Conservation (phyloP, 208 protist species). For the Blechomonas ayalai region DNA sequence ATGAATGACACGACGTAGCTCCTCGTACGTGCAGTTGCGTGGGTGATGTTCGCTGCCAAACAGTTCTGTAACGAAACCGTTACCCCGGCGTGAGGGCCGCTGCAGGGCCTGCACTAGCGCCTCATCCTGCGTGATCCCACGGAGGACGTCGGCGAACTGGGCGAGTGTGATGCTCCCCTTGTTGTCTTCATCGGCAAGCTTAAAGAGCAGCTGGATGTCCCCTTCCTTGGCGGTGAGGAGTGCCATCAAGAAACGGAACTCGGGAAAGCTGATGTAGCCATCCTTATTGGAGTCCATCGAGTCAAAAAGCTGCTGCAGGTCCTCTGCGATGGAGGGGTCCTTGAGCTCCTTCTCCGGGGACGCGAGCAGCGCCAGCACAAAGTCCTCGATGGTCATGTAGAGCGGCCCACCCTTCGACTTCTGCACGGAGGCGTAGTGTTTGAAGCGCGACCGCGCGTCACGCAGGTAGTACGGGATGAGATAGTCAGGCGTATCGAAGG, state of each 20-base stretch:
- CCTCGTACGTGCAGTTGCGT: slow-evolving; percentile 30
- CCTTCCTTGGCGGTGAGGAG: slow-evolving; percentile 52
- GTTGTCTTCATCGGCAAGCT: slow-evolving; percentile 48
- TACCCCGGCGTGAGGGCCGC: slow-evolving; percentile 22
- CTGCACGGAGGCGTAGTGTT: slow-evolving; percentile 75
- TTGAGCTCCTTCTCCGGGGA: slow-evolving; percentile 22
- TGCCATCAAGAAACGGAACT: slow-evolving; percentile 78
- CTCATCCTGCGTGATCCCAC: slow-evolving; percentile 52
- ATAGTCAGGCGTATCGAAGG: slow-evolving; percentile 69
- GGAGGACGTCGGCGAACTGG: slow-evolving; percentile 69
- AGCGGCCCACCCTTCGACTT: slow-evolving; percentile 37
- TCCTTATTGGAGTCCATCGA: slow-evolving; percentile 76
- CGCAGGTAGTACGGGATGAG: slow-evolving; percentile 87
- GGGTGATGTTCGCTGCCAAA: slow-evolving; percentile 41
- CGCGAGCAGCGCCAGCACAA: slow-evolving; percentile 70
- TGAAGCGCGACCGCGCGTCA: slow-evolving; percentile 67
- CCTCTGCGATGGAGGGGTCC: slow-evolving; percentile 9
- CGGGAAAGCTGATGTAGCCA: slow-evolving; percentile 63
- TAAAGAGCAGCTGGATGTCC: slow-evolving; percentile 55
- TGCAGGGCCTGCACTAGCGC: slow-evolving; percentile 32
- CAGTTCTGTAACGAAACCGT: slow-evolving; percentile 48
- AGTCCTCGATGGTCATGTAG: slow-evolving; percentile 86
- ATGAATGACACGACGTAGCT: slow-evolving; percentile 43
- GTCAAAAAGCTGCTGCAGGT: slow-evolving; percentile 48
- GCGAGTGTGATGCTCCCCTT: slow-evolving; percentile 40